phyloP scores from a whole-genome alignment of 1,284 basidiomycete species.

The Gomphus bonarii region DNA sequence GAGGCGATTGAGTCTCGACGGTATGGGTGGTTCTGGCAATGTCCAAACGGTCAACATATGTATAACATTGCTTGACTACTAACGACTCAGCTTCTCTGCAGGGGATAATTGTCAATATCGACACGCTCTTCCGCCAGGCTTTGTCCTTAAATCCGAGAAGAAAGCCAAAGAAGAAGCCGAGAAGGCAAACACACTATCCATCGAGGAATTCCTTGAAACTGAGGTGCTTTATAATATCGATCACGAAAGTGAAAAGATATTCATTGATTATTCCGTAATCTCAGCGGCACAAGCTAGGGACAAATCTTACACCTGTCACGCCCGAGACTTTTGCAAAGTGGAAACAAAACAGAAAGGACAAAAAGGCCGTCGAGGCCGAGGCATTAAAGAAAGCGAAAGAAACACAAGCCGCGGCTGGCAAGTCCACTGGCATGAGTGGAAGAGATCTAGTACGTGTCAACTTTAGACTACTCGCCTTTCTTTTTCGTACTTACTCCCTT shows the following conservation, averaged over 20 bases:
- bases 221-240: constrained; percentile 47
- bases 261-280: background rate
- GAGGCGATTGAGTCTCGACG: constrained; percentile 93
- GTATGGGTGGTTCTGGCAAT: constrained; percentile 93
- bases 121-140: constrained; percentile 92
- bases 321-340: constrained; percentile 86
- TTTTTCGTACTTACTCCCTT: background rate
- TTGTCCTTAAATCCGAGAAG: constrained; percentile 86
- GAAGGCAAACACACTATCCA: constrained; percentile 82
- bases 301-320: constrained; percentile 94
- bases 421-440: constrained; percentile 89
- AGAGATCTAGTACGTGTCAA: constrained; percentile 71
- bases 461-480: constrained; percentile 5
- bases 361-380: constrained; percentile 84
- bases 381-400: constrained; percentile 81
- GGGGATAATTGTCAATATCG: constrained; percentile 86
- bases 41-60: constrained; percentile 52
- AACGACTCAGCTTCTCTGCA: background rate
- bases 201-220: constrained; percentile 97
- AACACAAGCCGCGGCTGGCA: constrained; percentile 77
- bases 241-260: too few species aligned
- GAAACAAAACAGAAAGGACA: constrained; percentile 91
- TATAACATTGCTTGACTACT: constrained; percentile 1
- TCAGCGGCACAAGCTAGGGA: constrained; percentile 88
- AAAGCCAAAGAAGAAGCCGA: constrained; percentile 79